Evolutionary conservation across 257 asterid genomes (phyloP).

Genomic region (Schizonepeta tenuifolia): DNA sequence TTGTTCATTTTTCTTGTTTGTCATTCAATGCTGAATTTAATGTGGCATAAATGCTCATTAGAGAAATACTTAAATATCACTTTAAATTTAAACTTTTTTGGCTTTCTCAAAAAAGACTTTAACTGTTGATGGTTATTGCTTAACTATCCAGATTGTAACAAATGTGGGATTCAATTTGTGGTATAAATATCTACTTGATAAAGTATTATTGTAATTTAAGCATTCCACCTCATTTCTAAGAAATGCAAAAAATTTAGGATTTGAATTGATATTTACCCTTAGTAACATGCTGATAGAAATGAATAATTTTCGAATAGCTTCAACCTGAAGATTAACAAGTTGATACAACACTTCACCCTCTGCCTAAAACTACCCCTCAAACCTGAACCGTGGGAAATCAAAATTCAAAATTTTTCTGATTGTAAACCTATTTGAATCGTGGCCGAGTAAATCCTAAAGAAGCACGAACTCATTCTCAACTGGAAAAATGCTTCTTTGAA

Average conservation of each 20-base stretch:
- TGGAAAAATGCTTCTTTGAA: conserved; percentile 28
- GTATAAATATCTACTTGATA: too few species aligned
- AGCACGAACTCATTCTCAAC: conserved; percentile 34
- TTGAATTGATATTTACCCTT: too few species aligned
- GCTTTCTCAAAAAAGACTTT: too few species aligned
- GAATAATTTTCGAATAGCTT: not conserved
- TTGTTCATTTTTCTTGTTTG: not conserved
- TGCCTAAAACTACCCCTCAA: conserved; percentile 37
- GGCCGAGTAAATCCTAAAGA: conserved; percentile 36
- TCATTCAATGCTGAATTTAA: not conserved
- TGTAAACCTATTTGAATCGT: conserved; percentile 3
- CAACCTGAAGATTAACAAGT: conserved; percentile 28
- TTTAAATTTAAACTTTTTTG: too few species aligned
- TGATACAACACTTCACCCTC: conserved; percentile 30
- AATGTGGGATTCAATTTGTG: too few species aligned
- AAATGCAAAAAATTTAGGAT: too few species aligned
- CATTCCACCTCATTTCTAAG: too few species aligned
- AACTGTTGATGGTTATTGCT: too few species aligned
- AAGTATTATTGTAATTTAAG: too few species aligned
- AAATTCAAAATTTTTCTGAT: conserved; percentile 33
- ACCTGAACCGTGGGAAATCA: conserved; percentile 35
- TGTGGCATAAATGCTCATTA: not conserved
- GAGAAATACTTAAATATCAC: too few species aligned
- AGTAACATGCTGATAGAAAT: not conserved
- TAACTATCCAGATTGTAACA: too few species aligned